These are phyloP conservation scores for Cladorrhinum sp. DNA, from an alignment of 2,329 filamentous ascomycete species.

Conservation along the genomic window DNA sequence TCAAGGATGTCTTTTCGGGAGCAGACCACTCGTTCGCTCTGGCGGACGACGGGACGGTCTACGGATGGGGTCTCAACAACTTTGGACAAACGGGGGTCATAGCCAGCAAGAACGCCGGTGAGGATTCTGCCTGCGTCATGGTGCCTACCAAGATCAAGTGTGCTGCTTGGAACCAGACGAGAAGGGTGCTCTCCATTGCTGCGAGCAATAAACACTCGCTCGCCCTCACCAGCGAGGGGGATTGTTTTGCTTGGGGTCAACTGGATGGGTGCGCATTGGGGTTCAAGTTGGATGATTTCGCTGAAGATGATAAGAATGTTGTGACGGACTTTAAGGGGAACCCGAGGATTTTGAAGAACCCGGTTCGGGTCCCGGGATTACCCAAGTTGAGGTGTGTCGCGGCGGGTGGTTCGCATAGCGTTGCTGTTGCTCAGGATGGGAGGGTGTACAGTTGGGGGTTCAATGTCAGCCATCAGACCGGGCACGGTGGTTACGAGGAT, in stretches of 20 bases:
- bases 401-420: not conserved
- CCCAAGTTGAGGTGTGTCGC: not conserved
- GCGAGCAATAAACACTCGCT: not conserved
- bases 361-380: not conserved
- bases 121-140: not conserved
- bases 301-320: not conserved
- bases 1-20: not conserved
- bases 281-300: not conserved
- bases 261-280: not conserved
- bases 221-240: not conserved
- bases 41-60: not conserved
- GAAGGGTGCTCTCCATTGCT: not conserved
- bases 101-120: not conserved
- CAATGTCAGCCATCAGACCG: not conserved
- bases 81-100: not conserved
- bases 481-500: not conserved
- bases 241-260: not conserved
- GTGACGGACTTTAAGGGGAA: not conserved
- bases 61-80: constrained; percentile 1
- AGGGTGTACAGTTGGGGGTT: constrained; percentile 1
- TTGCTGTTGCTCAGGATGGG: not conserved
- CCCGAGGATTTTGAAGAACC: not conserved
- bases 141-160: not conserved
- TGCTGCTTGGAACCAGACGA: not conserved
- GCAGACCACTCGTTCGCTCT: constrained; percentile 1